Evolutionary conservation across 768 basidiomycete genomes (phyloP), one percentile per base, ranked within the genome.

Genomic region (Mycena amicta): DNA sequence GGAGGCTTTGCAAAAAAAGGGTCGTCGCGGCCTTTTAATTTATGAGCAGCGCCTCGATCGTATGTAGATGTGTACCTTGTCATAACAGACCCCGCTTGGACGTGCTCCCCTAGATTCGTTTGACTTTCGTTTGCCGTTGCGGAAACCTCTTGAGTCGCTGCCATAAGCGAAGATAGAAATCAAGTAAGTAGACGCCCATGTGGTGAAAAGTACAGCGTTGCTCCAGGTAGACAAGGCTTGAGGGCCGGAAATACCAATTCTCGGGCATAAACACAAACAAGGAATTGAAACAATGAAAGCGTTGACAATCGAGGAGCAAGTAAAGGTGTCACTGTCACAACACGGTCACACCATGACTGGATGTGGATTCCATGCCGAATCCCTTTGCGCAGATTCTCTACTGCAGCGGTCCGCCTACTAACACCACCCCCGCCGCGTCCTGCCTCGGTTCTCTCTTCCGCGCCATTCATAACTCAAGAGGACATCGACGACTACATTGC

Each of bases 401-500:
- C 13, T 22, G 20, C 20, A 43, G 41, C 41, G 11, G 41, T 22
- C 20, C 20, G 11, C 41, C 20, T 6, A 20, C 41, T 20, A 13
- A 8, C 11, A 6, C 11, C 41, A 20, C 41, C 41, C 41, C 6
- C 13, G 6, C 41, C 6, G 11, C 41, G 11, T 22, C 20, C 41
- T 11, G 12, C 41, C 12, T 12, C 41, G 13, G 52, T 39, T 20
- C 57, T 62, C 33, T 6, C 40, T 31, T 57, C 60, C 12, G 60
- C 54, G 4, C 56, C 46, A 6, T 50, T 51, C 18, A 45, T 62
- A n/a, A 57, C 60, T 5, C 56, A 62, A 37, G 26, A 29, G 4
- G 50, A 62, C 6, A 12, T 62, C 4, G 50, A 57, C 40, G 49
- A 51, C 20, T 62, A 62, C 54, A 49, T 62, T 11, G 20, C 27